Base-by-base conservation (phyloP, 2,329 filamentous ascomycete species). In the Chaetomiaceae sp. region DNA sequence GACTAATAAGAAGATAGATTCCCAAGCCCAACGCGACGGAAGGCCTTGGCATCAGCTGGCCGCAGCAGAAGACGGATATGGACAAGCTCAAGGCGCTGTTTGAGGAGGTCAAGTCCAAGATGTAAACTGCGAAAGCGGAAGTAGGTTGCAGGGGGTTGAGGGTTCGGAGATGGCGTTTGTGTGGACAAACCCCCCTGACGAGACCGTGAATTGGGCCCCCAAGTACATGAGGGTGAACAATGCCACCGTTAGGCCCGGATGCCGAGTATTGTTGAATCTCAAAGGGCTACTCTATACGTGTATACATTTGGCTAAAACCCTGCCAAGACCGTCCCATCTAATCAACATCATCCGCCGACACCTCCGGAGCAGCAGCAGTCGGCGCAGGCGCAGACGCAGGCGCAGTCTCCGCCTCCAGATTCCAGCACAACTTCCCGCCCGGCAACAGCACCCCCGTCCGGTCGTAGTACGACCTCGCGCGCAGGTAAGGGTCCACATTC, bases 31-130 rank as follows among this genome's bases (percentile, higher is more conserved):
- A 88, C 60, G 72, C 83, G 59, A 62, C 73, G 29, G 86, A 97
- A 65, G 93, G 93, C 6, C 72, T 98, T 42, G 81, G 77, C 4
- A 75, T 97, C 56, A 65, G 69, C 27, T 98, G 93, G 93, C 88
- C 90, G 17, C 72, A 82, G 53, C 77, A 87, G 68, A 67, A 73
- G 51, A 76, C 78, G 2, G 83, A 95, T 58, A 94, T 93, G 84
- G 86, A 88, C 1, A 78, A 83, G 63, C 71, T 98, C 59, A 87
- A 90, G 75, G 79, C 78, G 53, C 71, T 94, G 51, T 75, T 78
- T 51, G 88, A 91, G 65, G 86, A 95, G 45, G 74, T 98, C 62
- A 94, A 94, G 78, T 69, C 84, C 14, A 95, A 89, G 76, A 91
- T 97, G 76, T 95, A 37, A 56, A 43, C 7, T 14, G 12, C 2